phyloP scores from a whole-genome alignment of 202 grass and related monocot genomes.

The Dendrocalamus latiflorus region DNA sequence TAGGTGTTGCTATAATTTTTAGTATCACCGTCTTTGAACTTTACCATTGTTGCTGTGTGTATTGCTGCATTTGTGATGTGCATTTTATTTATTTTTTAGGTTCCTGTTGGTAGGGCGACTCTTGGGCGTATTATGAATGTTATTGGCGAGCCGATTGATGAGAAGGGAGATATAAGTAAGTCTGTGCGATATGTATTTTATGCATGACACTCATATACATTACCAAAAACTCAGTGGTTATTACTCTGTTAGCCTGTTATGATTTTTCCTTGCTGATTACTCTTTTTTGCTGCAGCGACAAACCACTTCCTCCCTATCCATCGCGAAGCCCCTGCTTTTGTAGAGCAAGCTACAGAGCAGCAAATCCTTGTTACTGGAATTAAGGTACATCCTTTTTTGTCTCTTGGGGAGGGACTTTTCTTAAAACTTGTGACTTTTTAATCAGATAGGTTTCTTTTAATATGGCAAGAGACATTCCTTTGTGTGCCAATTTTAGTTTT shows the following conservation, averaged over 20 bases:
- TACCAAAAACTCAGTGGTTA: neutral
- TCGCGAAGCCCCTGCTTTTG: conserved; percentile 84
- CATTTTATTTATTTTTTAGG: conserved; percentile 42
- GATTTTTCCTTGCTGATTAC: neutral
- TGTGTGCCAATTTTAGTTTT: conserved; percentile 2
- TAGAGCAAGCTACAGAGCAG: conserved; percentile 92
- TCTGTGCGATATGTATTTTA: conserved; percentile 9
- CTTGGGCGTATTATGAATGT: conserved; percentile 96
- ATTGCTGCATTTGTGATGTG: neutral
- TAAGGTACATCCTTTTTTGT: conserved; percentile 43
- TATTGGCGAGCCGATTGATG: conserved; percentile 86
- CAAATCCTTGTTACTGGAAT: conserved; percentile 98
- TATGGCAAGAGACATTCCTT: neutral
- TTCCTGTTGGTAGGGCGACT: conserved; percentile 86
- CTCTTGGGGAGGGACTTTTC: neutral
- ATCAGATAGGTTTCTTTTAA: neutral
- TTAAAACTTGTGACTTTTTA: neutral
- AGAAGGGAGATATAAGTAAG: conserved; percentile 90
- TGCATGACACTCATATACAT: neutral
- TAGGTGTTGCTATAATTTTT: neutral
- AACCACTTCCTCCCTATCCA: conserved; percentile 89
- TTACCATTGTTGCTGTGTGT: neutral
- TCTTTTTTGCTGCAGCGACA: conserved; percentile 44
- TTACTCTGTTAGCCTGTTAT: neutral
- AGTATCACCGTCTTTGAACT: neutral